A percentile compares a stretch with the other conserved stretches of the same genome.
These are phyloP conservation scores for Thermochaetoides thermophila DNA, from an alignment of 495 filamentous ascomycete genomes.

Conservation along the genomic window DNA sequence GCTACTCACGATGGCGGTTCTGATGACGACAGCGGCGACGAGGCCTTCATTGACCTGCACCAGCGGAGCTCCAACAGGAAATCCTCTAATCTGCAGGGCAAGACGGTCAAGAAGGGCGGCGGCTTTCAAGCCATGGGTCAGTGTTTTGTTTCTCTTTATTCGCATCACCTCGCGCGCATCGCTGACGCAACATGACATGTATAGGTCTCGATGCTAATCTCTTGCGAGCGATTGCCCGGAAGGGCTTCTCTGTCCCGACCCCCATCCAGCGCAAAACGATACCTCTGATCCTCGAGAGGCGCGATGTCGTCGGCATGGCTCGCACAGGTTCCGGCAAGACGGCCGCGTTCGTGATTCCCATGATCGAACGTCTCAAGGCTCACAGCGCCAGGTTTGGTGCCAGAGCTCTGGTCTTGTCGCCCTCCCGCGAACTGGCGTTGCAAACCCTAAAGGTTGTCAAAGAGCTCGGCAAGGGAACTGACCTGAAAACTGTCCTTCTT, in stretches of 20 bases:
- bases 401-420: constrained; percentile 74
- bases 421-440: constrained; percentile 80
- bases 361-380: constrained; percentile 87
- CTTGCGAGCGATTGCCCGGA: constrained; percentile 75
- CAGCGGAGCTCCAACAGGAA: constrained; percentile 83
- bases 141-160: background rate
- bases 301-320: constrained; percentile 96
- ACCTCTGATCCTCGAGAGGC: constrained; percentile 70
- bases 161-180: constrained; percentile 3
- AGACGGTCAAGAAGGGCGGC: constrained; percentile 80
- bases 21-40: constrained; percentile 26
- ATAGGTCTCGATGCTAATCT: constrained; percentile 61
- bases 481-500: constrained; percentile 73
- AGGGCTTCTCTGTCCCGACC: constrained; percentile 90
- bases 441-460: constrained; percentile 95
- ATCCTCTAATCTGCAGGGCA: constrained; percentile 61
- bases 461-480: constrained; percentile 79
- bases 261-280: constrained; percentile 96
- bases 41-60: constrained; percentile 69
- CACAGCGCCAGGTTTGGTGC: constrained; percentile 77
- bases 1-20: constrained; percentile 17
- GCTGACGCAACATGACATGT: too few species aligned
- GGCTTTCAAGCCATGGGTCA: constrained; percentile 91
- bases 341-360: constrained; percentile 91
- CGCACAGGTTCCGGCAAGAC: constrained; percentile 95